These are phyloP conservation scores for Rhododendron molle DNA, from an alignment of 148 eudicot genomes.

Conservation along the genomic window DNA sequence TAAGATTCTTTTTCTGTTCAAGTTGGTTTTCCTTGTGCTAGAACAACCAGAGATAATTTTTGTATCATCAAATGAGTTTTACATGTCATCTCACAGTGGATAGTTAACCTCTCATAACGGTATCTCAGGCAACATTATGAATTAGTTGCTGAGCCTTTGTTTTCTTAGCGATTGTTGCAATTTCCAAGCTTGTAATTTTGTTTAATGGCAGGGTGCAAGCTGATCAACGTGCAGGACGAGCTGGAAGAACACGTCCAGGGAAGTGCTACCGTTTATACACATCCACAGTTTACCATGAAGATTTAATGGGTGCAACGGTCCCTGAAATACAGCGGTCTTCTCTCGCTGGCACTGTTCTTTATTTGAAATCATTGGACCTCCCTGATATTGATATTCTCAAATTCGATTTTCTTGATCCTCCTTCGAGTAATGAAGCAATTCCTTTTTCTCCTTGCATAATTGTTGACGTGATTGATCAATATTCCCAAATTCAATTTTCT, in stretches of 20 bases:
- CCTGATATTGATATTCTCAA: slow-evolving; percentile 91
- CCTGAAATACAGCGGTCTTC: slow-evolving; percentile 97
- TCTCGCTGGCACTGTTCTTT: slow-evolving; percentile 92
- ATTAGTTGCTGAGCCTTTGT: neutral
- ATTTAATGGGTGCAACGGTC: slow-evolving; percentile 81
- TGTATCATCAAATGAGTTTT: neutral
- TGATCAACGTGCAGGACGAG: slow-evolving; percentile 95
- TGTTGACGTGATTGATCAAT: slow-evolving; percentile 32
- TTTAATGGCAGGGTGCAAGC: slow-evolving; percentile 76
- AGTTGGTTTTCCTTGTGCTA: neutral
- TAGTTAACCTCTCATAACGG: neutral
- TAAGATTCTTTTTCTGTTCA: neutral
- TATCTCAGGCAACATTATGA: neutral
- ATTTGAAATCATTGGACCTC: slow-evolving; percentile 85
- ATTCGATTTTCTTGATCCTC: slow-evolving; percentile 92
- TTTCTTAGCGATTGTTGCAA: neutral
- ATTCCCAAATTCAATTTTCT: slow-evolving; percentile 91
- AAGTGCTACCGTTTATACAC: slow-evolving; percentile 91
- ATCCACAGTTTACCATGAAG: slow-evolving; percentile 61
- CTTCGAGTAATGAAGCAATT: slow-evolving; percentile 51
- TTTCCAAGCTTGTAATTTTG: neutral
- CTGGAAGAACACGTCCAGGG: slow-evolving; percentile 98
- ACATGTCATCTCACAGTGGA: neutral
- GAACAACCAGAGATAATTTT: neutral
- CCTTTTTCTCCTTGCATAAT: neutral